Base-by-base conservation (phyloP, 192 early-diverging fungal species). In the Phycomyces blakesleeanus region DNA sequence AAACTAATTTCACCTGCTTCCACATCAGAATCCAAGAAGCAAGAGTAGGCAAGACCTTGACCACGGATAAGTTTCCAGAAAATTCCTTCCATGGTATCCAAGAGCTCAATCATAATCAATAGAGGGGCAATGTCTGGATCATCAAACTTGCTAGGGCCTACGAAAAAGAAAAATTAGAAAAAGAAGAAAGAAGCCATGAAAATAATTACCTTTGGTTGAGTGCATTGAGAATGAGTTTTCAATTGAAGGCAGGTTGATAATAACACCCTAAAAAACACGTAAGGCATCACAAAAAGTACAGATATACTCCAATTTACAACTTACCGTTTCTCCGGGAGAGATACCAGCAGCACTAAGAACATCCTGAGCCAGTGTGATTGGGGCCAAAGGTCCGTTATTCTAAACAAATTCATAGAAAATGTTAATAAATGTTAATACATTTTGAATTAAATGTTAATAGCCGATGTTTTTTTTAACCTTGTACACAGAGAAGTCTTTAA, bases 61-160 rank as follows among this genome's bases (percentile, higher is more conserved):
- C 84, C 84, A 57, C 84, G 84, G 51, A 85, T 78, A n/a, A 79
- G 59, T 64, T 80, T 82, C 82, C 82, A 85, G 55, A 85, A 83
- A 8, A 78, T 68, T 24, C 84, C 84, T 66, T 85, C 84, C 60
- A 81, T 77, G 0, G 78, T 78, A 42, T 83, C 71, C 41, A 85
- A 63, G 21, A 79, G 59, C 51, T 85, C 84, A 41, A 71, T 76
- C 57, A 82, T 68, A 6, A 85, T 82, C 55, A 83, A 53, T 5
- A 85, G 61, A 20, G 84, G 71, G 25, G 82, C 78, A 51, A 82
- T 72, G 55, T 85, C 82, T 11, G 76, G 73, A 37, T 79, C 77
- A 63, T 77, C 51, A 51, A 79, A 85, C 1, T 61, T 25, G 22
- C 47, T 70, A 0, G 80, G 80, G 5, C 83, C 80, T 68, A 56